A percentile compares a stretch with the other conserved stretches of the same genome.
phyloP scores from a whole-genome alignment of 2,329 filamentous ascomycete species.

The Clathrospora elynae region DNA sequence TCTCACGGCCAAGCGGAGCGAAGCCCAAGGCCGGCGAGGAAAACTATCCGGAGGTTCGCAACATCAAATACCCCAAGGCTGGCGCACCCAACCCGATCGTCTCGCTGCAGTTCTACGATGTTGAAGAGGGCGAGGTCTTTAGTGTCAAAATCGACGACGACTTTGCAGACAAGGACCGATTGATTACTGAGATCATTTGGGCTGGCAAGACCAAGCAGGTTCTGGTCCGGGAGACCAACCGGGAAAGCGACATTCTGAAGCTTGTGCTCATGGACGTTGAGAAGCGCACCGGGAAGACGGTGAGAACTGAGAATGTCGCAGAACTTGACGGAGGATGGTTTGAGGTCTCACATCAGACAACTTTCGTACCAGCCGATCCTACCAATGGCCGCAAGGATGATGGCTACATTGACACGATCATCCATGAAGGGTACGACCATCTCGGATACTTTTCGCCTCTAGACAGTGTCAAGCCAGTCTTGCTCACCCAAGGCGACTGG shows the following conservation, averaged over 20 bases:
- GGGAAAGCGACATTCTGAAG: conserved; percentile 88
- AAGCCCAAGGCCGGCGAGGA: conserved; percentile 73
- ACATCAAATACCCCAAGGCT: conserved; percentile 97
- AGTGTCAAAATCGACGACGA: conserved; percentile 76
- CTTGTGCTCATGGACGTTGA: conserved; percentile 83
- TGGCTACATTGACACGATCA: conserved; percentile 90
- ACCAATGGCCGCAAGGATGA: conserved; percentile 75
- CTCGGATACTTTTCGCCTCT: conserved; percentile 91
- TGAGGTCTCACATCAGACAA: conserved; percentile 85
- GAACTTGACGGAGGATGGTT: conserved; percentile 96
- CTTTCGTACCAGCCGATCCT: conserved; percentile 83
- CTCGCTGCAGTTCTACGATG: conserved; percentile 84
- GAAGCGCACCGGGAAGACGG: conserved; percentile 73
- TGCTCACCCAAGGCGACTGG: conserved; percentile 89
- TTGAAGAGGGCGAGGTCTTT: conserved; percentile 77
- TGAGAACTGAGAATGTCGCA: conserved; percentile 78
- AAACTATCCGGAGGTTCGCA: conserved; percentile 83
- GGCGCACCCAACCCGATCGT: conserved; percentile 93
- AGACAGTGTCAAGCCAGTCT: conserved; percentile 77
- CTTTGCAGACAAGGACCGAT: conserved; percentile 78
- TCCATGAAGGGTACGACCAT: conserved; percentile 86
- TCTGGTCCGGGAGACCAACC: conserved; percentile 88
- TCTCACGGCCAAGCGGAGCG: conserved; percentile 81
- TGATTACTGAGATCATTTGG: conserved; percentile 95
- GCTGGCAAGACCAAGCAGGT: conserved; percentile 74